A percentile compares a stretch with the other conserved stretches of the same genome.
These are phyloP conservation scores for Aspergillus avenaceus DNA, from an alignment of 495 filamentous ascomycete genomes.

Conservation along the genomic window DNA sequence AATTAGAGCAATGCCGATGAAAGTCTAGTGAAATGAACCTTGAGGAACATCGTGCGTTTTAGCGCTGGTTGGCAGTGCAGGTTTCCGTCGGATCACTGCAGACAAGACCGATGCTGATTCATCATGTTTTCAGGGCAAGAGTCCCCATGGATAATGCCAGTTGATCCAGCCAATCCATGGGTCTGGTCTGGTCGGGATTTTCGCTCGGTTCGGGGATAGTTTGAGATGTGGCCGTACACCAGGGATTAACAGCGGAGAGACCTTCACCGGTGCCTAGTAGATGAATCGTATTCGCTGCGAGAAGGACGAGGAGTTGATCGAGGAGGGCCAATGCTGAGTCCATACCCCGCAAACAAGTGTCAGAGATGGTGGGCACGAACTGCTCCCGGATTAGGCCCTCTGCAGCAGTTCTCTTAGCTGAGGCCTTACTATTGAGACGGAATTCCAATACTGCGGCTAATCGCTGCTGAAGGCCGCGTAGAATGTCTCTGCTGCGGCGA, in stretches of 20 bases:
- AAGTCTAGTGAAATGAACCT: too few species aligned
- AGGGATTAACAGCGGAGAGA: not conserved
- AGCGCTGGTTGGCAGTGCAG: not conserved
- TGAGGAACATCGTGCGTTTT: too few species aligned
- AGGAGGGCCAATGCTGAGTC: constrained; percentile 13
- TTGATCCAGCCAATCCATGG: constrained; percentile 12
- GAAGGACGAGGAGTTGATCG: constrained; percentile 10
- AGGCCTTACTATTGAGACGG: not conserved
- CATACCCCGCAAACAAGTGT: constrained; percentile 11
- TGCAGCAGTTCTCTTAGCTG: constrained; percentile 7
- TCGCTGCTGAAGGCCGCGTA: constrained; percentile 10
- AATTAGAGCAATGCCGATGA: too few species aligned
- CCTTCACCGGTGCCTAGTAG: not conserved
- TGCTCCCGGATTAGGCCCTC: constrained; percentile 7
- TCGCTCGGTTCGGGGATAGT: not conserved
- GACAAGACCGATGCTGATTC: not conserved
- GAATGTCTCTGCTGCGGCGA: constrained; percentile 3
- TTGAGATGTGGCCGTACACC: not conserved
- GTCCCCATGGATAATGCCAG: constrained; percentile 19
- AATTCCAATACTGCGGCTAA: constrained; percentile 6
- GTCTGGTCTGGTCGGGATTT: not conserved
- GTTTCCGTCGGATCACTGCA: not conserved
- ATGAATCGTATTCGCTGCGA: constrained; percentile 8
- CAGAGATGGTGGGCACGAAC: constrained; percentile 6
- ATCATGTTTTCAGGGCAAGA: constrained; percentile 7